phyloP scores from a whole-genome alignment of 441 rosid species.

The Biscutella laevigata region DNA sequence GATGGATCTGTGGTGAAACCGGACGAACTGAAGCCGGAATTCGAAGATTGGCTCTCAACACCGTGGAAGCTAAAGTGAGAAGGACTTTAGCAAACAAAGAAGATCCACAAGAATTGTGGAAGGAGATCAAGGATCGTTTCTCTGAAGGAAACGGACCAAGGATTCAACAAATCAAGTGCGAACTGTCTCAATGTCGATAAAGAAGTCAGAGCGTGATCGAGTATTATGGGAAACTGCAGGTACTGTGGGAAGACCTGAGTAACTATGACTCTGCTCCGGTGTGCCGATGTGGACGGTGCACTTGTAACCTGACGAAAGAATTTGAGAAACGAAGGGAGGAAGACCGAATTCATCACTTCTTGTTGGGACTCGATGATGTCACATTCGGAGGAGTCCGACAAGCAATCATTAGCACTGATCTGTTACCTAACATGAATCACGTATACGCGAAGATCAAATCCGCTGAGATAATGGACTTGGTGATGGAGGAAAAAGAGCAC shows the following conservation, averaged over 20 bases:
- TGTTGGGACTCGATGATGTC: background rate
- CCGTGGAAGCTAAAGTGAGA: background rate
- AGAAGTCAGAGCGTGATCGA: background rate
- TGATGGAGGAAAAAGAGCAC: background rate
- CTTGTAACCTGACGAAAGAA: background rate
- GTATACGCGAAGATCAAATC: background rate
- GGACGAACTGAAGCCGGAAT: rapidly evolving
- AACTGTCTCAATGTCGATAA: background rate
- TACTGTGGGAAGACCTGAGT: background rate
- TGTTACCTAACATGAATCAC: background rate
- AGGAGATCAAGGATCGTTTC: background rate
- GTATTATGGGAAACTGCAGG: background rate
- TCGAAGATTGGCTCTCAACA: background rate
- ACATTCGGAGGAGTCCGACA: background rate
- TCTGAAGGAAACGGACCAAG: background rate
- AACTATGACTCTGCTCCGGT: background rate
- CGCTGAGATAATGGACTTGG: background rate
- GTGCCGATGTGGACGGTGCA: background rate
- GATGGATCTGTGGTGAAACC: background rate
- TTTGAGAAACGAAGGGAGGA: background rate
- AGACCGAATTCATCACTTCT: background rate
- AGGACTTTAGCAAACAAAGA: background rate
- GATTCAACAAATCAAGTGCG: background rate
- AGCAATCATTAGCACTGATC: background rate
- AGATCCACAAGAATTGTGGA: background rate